Conservation (phyloP, 2,329 filamentous ascomycete genomes). For the Hansfordia pulvinata region DNA sequence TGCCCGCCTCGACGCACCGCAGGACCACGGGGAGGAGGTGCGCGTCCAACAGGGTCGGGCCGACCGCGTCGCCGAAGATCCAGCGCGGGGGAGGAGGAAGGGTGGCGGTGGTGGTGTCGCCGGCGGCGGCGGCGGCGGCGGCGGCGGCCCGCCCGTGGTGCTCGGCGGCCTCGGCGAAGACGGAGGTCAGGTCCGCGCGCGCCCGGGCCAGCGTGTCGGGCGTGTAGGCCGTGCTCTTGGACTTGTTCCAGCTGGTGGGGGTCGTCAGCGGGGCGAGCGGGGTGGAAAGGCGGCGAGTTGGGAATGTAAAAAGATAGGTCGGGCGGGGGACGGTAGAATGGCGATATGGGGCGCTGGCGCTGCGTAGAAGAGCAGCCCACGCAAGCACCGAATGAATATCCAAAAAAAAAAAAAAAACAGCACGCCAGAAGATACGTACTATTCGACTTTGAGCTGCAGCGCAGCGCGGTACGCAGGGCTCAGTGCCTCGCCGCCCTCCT, state of each 20-base stretch:
- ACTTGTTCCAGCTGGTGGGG: conserved; percentile 2
- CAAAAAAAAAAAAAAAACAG: background rate
- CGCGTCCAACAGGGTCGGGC: conserved; percentile 4
- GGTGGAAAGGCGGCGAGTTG: no score
- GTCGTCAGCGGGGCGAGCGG: no score
- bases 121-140: background rate
- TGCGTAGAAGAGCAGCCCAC: no score
- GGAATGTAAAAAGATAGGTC: background rate
- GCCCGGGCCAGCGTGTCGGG: conserved; percentile 2
- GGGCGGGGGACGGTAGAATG: no score
- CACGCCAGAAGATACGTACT: conserved; percentile 1
- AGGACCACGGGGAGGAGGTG: conserved; percentile 5
- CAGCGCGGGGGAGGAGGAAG: no score
- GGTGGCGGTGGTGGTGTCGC: no score
- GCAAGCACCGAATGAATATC: no score
- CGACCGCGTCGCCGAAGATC: conserved; percentile 3
- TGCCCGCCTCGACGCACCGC: conserved; percentile 6
- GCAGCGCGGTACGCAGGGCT: conserved; percentile 4
- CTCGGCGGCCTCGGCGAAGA: conserved; percentile 3
- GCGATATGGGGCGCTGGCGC: no score
- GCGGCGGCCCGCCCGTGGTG: conserved; percentile 2
- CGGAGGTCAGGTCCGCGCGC: conserved; percentile 1
- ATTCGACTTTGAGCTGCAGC: conserved; percentile 4
- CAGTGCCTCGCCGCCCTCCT: conserved; percentile 1
- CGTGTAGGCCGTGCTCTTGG: conserved; percentile 3